phyloP scores from a whole-genome alignment of 495 filamentous ascomycete genomes.

The Hypoxylon subgilvum region DNA sequence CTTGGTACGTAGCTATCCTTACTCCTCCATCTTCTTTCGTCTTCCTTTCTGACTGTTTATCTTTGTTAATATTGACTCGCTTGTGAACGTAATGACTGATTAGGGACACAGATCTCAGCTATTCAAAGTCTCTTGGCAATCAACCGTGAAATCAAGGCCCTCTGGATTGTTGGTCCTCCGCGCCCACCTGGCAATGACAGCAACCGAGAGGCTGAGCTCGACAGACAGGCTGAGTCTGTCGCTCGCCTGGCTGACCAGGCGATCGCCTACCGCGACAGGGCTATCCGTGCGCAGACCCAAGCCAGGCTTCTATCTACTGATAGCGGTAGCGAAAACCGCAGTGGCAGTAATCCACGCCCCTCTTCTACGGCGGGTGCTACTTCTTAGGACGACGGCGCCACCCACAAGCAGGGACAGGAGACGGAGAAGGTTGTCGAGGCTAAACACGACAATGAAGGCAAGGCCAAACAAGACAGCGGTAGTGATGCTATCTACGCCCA shows the following conservation, averaged over 20 bases:
- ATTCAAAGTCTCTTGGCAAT: conserved; percentile 48
- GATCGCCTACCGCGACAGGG: conserved; percentile 6
- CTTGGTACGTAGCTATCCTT: conserved; percentile 34
- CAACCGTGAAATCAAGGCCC: conserved; percentile 49
- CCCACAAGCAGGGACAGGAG: too few species aligned
- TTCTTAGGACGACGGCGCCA: too few species aligned
- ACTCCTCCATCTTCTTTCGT: background rate
- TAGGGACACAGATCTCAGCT: conserved; percentile 33
- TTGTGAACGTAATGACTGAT: background rate
- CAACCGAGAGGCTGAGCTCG: conserved; percentile 39
- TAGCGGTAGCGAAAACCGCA: too few species aligned
- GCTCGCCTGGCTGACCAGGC: conserved; percentile 11
- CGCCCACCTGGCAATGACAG: conserved; percentile 43
- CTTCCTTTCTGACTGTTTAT: background rate
- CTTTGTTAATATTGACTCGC: background rate
- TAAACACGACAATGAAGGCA: too few species aligned
- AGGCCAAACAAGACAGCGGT: too few species aligned
- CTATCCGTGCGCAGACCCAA: background rate
- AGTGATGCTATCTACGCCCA: too few species aligned
- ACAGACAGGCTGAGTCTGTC: conserved; percentile 14
- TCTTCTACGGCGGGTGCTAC: too few species aligned
- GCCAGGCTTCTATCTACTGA: background rate
- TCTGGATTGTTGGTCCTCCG: conserved; percentile 53
- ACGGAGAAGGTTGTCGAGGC: too few species aligned
- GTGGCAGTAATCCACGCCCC: too few species aligned